phyloP scores from a whole-genome alignment of 805 yeast species.

The Sugiyamaella boreocaroliniensis region DNA sequence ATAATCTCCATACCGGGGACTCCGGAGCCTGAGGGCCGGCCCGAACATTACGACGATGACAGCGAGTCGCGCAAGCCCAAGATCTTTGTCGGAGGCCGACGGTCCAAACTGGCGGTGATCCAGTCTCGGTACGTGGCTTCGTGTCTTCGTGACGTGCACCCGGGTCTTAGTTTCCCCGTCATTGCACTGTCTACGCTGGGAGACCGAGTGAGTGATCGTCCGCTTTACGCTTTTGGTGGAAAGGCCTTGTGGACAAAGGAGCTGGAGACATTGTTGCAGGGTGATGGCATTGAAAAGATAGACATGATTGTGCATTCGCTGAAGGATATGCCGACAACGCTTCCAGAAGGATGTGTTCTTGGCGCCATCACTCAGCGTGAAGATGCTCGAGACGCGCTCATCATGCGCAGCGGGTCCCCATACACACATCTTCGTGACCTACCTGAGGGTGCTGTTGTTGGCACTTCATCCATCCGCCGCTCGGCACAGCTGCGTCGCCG shows the following conservation, averaged over 20 bases:
- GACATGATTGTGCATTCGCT: conserved; percentile 91
- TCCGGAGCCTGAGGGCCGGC: not conserved
- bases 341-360: conserved; percentile 84
- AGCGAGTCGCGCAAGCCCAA: conserved; percentile 16
- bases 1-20: not conserved
- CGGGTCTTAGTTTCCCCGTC: conserved; percentile 65
- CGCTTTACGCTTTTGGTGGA: conserved; percentile 92
- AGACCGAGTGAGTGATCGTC: conserved; percentile 77
- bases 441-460: conserved; percentile 81
- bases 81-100: conserved; percentile 72
- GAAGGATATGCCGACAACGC: conserved; percentile 76
- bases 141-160: conserved; percentile 51
- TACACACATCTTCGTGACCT: conserved; percentile 63
- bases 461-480: conserved; percentile 91
- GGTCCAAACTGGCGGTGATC: conserved; percentile 76
- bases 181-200: conserved; percentile 81
- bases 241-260: conserved; percentile 96
- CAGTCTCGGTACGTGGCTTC: conserved; percentile 74
- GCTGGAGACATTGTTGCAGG: conserved; percentile 66
- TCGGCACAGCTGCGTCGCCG: conserved; percentile 80
- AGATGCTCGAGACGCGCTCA: conserved; percentile 89
- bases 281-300: conserved; percentile 56
- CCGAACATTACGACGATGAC: conserved; percentile 11
- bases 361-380: conserved; percentile 83
- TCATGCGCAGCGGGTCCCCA: conserved; percentile 60